These are phyloP conservation scores for Panicum hallii DNA, from an alignment of 202 grass and related monocot species.

Conservation along the genomic window DNA sequence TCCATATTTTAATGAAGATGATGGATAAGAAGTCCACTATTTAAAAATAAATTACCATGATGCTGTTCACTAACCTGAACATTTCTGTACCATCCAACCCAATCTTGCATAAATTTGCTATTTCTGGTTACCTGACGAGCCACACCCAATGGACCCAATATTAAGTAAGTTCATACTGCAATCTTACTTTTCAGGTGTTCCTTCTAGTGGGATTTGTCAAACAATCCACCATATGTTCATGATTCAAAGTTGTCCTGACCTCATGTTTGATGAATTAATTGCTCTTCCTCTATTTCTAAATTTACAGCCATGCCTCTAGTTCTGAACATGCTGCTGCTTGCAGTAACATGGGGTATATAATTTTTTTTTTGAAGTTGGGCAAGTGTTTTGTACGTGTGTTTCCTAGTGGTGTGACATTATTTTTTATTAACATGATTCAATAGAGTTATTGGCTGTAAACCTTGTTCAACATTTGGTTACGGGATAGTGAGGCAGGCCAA, in stretches of 20 bases:
- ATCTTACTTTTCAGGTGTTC: background rate
- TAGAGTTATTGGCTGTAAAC: background rate
- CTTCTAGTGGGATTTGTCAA: background rate
- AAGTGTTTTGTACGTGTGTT: background rate
- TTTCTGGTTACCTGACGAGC: constrained; percentile 29
- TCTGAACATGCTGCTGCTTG: background rate
- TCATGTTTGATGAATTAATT: background rate
- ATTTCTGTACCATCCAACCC: background rate
- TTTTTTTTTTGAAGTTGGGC: background rate
- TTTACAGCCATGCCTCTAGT: background rate
- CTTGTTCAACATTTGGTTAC: background rate
- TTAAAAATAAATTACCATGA: background rate
- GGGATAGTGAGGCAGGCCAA: background rate
- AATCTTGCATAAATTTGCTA: background rate
- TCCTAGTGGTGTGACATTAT: background rate
- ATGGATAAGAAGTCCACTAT: constrained; percentile 3
- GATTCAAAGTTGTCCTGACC: background rate
- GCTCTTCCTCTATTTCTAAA: background rate
- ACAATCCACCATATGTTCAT: background rate
- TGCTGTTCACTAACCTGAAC: background rate
- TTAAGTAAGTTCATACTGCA: background rate
- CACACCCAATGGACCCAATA: constrained; percentile 12
- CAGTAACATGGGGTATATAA: background rate
- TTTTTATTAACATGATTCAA: background rate
- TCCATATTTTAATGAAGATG: background rate